phyloP scores from a whole-genome alignment of 108 stramenopile species.

The Bacterosira constricta region DNA sequence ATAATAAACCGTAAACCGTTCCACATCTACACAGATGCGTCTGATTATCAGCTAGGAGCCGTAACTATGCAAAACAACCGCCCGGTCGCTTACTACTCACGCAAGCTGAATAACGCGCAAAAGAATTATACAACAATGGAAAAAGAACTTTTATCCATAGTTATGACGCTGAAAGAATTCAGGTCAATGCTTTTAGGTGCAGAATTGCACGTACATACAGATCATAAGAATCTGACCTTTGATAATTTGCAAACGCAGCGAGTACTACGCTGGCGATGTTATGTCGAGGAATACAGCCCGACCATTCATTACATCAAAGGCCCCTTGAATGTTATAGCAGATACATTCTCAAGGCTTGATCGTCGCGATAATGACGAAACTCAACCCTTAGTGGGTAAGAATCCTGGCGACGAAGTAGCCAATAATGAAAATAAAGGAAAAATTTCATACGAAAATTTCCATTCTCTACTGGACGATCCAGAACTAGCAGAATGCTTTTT shows the following conservation, averaged over 20 bases:
- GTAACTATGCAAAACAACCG: slow-evolving; percentile 40
- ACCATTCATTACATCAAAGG: not conserved
- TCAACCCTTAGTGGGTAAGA: not conserved
- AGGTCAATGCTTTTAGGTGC: slow-evolving; percentile 39
- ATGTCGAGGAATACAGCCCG: not conserved
- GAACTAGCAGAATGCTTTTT: no score
- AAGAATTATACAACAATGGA: slow-evolving; percentile 33
- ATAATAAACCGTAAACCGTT: no score
- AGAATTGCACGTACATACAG: slow-evolving; percentile 14
- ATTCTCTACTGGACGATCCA: no score
- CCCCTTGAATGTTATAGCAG: not conserved
- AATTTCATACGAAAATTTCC: no score
- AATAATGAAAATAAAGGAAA: no score
- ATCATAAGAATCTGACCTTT: not conserved
- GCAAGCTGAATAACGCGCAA: slow-evolving; percentile 47
- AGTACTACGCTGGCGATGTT: slow-evolving; percentile 35
- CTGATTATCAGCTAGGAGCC: slow-evolving; percentile 47
- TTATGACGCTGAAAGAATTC: slow-evolving; percentile 46
- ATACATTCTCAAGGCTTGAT: not conserved
- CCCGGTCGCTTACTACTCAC: slow-evolving; percentile 50
- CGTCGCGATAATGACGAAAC: not conserved
- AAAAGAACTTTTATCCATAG: slow-evolving; percentile 20
- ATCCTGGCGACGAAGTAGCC: no score
- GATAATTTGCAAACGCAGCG: slow-evolving; percentile 19
- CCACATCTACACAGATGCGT: slow-evolving; percentile 52